Base-by-base conservation (phyloP, 805 yeast species). In the Candida quercuum region DNA sequence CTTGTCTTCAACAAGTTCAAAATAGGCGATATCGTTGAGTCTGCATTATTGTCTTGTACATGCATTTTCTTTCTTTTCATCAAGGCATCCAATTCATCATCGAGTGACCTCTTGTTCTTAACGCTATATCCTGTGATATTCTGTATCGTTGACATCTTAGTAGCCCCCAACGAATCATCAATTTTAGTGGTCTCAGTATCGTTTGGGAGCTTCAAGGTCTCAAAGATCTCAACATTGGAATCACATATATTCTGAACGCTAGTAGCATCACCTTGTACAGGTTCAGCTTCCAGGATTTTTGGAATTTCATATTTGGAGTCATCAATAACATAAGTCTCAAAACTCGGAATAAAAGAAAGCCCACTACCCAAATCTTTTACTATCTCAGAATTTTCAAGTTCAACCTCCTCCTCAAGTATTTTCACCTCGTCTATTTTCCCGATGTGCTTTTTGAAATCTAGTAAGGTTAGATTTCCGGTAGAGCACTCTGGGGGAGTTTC, bases 81-180 rank as follows among this genome's bases (percentile, higher is more conserved):
- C 32, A 50, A 40, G 7, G 35, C 38, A 4, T 51, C 45, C 14
- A 51, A 30, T 5, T 51, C 52, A 13, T 43, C 46, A 36, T 51
- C 52, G 22, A 49, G 26, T 3, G 31, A 12, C 20, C 47, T 39
- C 28, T 45, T 48, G 1, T 12, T 30, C 11, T 9, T 3, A 1
- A 19, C 9, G 7, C 6, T 25, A 5, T 6, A 8, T 9, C 7
- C 22, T 13, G 28, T 14, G 5, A 16, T 23, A 24, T 18, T 13
- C 7, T 14, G 4, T 5, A 18, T 11, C 3, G 33, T 23, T 12
- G 29, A 16, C 33, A 28, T 35, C 13, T 29, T 28, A 6, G 33
- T 35, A 12, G 37, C 37, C n/a, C 12, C 26, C 12, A 22, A 2
- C 4, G 39, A 9, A 34, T 21, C 37, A 18, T 27, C 22, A 28